Evolutionary conservation across 441 rosid genomes (phyloP), one percentile per base, ranked within the genome.

Genomic region (Populus hybrid): DNA sequence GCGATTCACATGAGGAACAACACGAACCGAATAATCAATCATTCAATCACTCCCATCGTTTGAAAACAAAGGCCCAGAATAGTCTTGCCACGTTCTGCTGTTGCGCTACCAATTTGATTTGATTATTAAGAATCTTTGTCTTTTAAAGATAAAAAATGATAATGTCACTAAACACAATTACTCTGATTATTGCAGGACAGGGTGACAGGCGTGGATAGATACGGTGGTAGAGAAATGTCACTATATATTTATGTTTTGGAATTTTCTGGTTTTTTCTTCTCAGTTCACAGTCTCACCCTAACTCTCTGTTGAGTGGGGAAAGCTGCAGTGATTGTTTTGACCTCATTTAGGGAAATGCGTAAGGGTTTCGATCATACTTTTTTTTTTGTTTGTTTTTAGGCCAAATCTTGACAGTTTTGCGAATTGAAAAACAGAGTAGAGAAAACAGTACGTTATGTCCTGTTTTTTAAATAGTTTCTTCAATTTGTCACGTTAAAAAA

Each of bases 241-340:
- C 9, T 23, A 36, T 23, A 35, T 24, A 36, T 24, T 24, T 21
- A 3, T 14, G n/a, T 64, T 64, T 35, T 65, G 53, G 11, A 66
- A 12, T n/a, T 16, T 20, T 40, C 1, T 24, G 77, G 21, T 16
- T 10, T 20, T 67, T 50, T 7, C 21, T 53, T n/a, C 59, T 14
- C 36, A 6, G 9, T 29, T 28, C 28, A 45, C 20, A 65, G 1
- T 66, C 50, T 7, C 24, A 5, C n/a, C 61, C 56, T n/a, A 23
- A 0, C 12, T 59, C 38, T 53, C 11, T n/a, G 21, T 71, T 29
- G 70, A 74, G 24, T n/a, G 45, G 79, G 69, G 79, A 71, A 71
- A 71, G 31, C 63, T 77, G 74, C 79, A 71, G 79, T 77, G 45
- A 45, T 71, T 28, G 75, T 42, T 29, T 64, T 77, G 75, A 63